Evolutionary conservation across 768 basidiomycete genomes (phyloP), one percentile per base, ranked within the genome.

Genomic region (Hericium rajendrae): DNA sequence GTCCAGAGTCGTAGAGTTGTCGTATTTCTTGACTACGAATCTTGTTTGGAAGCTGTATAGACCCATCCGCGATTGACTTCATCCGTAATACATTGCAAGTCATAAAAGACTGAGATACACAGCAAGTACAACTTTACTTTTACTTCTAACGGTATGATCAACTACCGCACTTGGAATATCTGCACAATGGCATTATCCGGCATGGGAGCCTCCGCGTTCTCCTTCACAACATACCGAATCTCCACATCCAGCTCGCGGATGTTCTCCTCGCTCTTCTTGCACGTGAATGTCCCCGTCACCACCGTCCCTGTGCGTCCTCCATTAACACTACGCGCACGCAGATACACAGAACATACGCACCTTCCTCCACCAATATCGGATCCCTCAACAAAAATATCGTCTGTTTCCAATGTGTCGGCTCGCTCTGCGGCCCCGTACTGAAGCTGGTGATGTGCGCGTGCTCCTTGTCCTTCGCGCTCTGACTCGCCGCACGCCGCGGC

Each of bases 401-500:
- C 67, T 99, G 95, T 68, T 93, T 94, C 95, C 95, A 98, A 69
- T 99, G 95, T 26, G 94, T 98, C 10, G 91, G 83, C 22, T 82
- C 81, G 57, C 90, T 94, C 64, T 73, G 73, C 10, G 95, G 94
- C 0, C 95, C 91, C 0, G 95, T 98, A 64, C 91, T 94, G 71
- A 99, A 91, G 68, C 88, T 91, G 6, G 78, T 81, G 8, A 83
- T 67, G 13, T 70, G 66, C 54, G 70, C 73, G 39, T 72, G 74
- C 57, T 77, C 76, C 59, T 32, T 32, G 32, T 32, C 26, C 26
- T 74, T 76, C 53, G 70, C 73, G n/a, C 78, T 75, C 6, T 75
- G 62, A 66, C 86, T 87, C 58, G 79, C 77, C 32, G 86, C 73
- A 28, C 88, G 74, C 57, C 81, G 75, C 1, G 79, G 22, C 22